phyloP scores from a whole-genome alignment of 2,329 filamentous ascomycete genomes.

The Colletotrichum orchidophilum region DNA sequence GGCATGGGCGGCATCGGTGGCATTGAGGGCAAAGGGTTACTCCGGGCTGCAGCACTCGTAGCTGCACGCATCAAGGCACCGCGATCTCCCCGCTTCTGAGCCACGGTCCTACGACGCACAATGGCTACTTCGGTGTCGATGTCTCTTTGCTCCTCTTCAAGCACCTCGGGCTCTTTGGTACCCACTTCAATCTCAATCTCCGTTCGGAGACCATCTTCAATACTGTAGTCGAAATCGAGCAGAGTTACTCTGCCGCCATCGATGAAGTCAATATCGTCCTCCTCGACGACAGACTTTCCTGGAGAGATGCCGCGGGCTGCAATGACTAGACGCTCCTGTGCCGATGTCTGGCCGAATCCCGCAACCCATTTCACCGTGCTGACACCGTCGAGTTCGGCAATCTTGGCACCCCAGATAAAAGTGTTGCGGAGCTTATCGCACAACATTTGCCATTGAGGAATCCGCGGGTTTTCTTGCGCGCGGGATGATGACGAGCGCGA shows the following conservation, averaged over 20 bases:
- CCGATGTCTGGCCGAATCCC: conserved; percentile 56
- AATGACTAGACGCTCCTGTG: conserved; percentile 70
- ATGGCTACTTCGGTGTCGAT: conserved; percentile 83
- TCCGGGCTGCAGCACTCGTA: conserved; percentile 48
- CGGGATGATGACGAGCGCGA: conserved; percentile 49
- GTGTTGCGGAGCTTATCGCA: conserved; percentile 76
- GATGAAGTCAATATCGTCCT: conserved; percentile 79
- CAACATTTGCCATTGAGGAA: conserved; percentile 75
- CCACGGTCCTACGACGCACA: conserved; percentile 77
- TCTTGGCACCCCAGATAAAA: conserved; percentile 73
- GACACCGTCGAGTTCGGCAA: conserved; percentile 72
- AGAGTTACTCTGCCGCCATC: conserved; percentile 80
- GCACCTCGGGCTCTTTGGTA: conserved; percentile 71
- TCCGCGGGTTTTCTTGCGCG: conserved; percentile 48
- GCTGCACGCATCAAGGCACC: conserved; percentile 59
- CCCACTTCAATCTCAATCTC: conserved; percentile 80
- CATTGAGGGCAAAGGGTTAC: conserved; percentile 39
- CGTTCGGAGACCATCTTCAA: conserved; percentile 61
- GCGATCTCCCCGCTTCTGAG: conserved; percentile 64
- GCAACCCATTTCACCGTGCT: conserved; percentile 78
- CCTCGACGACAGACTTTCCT: conserved; percentile 66
- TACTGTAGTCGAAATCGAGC: conserved; percentile 76
- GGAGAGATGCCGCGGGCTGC: conserved; percentile 76
- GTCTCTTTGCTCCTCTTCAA: conserved; percentile 79
- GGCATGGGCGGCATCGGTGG: conserved; percentile 39